A percentile compares a stretch with the other conserved stretches of the same genome.
These are phyloP conservation scores for Gynostemma pentaphyllum DNA, from an alignment of 306 rosid species.

Conservation along the genomic window DNA sequence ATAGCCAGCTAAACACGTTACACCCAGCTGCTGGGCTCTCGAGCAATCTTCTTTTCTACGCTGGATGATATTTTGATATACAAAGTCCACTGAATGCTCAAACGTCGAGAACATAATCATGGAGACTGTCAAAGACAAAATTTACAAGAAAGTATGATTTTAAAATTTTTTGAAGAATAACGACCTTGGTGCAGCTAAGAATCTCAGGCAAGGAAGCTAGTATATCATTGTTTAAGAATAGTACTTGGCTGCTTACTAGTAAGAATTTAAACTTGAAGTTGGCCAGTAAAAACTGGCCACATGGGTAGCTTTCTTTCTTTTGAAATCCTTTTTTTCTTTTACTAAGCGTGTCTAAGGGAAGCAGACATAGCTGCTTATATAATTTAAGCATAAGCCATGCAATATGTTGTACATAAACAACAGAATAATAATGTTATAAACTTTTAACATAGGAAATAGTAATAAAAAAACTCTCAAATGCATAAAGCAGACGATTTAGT, in stretches of 20 bases:
- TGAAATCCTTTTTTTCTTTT: no score
- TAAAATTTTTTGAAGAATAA: conserved; percentile 8
- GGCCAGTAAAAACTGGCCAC: no score
- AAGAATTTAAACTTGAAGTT: no score
- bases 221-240: neutral
- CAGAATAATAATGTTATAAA: neutral
- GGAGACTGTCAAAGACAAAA: conserved; percentile 31
- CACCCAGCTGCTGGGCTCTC: conserved; percentile 53
- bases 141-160: neutral
- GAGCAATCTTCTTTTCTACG: conserved; percentile 55
- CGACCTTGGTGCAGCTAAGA: neutral
- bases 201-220: neutral
- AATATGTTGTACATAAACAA: neutral
- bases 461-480: neutral
- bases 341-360: no score
- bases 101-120: conserved; percentile 62
- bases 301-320: no score
- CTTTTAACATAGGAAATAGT: neutral
- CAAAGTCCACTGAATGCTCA: conserved; percentile 57
- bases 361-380: no score
- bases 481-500: neutral
- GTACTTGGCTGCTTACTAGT: no score
- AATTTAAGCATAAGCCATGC: no score
- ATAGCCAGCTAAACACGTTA: conserved; percentile 55
- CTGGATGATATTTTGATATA: conserved; percentile 33